Evolutionary conservation across 768 basidiomycete genomes (phyloP).

Genomic region (Boletus sensibilis): DNA sequence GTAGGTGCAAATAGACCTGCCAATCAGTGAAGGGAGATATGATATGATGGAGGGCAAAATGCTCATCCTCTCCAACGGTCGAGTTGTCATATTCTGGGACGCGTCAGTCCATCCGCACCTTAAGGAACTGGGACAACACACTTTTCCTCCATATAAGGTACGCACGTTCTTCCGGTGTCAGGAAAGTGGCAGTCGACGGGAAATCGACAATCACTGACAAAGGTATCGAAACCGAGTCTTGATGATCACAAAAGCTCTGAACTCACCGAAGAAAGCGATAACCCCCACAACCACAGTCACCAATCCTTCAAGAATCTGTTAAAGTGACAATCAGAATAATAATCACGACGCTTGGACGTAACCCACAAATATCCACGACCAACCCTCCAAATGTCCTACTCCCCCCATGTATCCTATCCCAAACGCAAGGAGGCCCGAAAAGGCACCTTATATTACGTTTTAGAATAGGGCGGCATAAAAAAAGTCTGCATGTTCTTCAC

Average conservation of each 20-base stretch:
- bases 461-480: background rate
- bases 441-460: slow-evolving; percentile 38
- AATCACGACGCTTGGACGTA: too few relatives aligned
- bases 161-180: slow-evolving; percentile 16
- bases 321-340: background rate
- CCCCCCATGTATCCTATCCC: slow-evolving; percentile 55
- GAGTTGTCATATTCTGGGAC: slow-evolving; percentile 39
- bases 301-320: slow-evolving; percentile 41
- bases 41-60: slow-evolving; percentile 53
- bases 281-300: slow-evolving; percentile 57
- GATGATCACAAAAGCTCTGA: background rate
- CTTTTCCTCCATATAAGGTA: slow-evolving; percentile 21
- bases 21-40: slow-evolving; percentile 57
- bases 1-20: slow-evolving; percentile 43
- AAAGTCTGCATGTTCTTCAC: slow-evolving; percentile 16
- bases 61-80: slow-evolving; percentile 43
- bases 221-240: background rate
- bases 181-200: slow-evolving; percentile 19
- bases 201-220: slow-evolving; percentile 58
- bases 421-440: slow-evolving; percentile 59
- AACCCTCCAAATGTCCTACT: slow-evolving; percentile 45
- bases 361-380: slow-evolving; percentile 69
- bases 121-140: background rate
- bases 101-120: slow-evolving; percentile 51
- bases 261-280: slow-evolving; percentile 49